phyloP scores from a whole-genome alignment of 1,284 basidiomycete species.

The Malassezia furfur region DNA sequence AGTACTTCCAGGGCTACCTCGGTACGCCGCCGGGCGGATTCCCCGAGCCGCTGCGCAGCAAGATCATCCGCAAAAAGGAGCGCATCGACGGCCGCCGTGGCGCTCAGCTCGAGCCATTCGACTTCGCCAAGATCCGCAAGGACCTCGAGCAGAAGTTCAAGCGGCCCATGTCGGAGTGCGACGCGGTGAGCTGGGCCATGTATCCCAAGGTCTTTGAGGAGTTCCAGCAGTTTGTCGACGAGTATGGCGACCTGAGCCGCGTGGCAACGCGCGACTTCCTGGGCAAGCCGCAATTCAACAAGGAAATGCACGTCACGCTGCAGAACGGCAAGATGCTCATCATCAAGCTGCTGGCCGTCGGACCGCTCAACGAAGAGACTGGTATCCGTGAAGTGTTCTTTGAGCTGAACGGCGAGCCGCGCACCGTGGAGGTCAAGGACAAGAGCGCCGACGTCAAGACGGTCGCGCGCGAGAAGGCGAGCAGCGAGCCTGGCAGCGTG shows the following conservation, averaged over 20 bases:
- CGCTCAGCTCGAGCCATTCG: conserved; percentile 70
- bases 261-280: conserved; percentile 96
- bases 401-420: conserved; percentile 55
- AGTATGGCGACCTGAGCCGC: conserved; percentile 73
- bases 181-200: conserved; percentile 92
- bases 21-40: conserved; percentile 71
- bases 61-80: conserved; percentile 85
- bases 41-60: conserved; percentile 86
- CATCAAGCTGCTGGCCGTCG: conserved; percentile 87
- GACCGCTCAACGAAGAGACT: conserved; percentile 78
- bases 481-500: conserved; percentile 82
- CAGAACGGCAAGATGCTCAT: conserved; percentile 92
- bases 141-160: conserved; percentile 89
- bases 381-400: conserved; percentile 96
- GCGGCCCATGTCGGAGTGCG: conserved; percentile 68
- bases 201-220: conserved; percentile 96
- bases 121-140: conserved; percentile 91
- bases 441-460: conserved; percentile 86
- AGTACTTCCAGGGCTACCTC: conserved; percentile 66
- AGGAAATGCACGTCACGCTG: conserved; percentile 93
- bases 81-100: conserved; percentile 90
- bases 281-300: conserved; percentile 76
- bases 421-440: conserved; percentile 65
- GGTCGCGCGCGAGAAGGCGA: conserved; percentile 84
- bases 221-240: conserved; percentile 84